These are phyloP conservation scores for Colletotrichum magnum DNA, from an alignment of 2,329 filamentous ascomycete species.

Conservation along the genomic window DNA sequence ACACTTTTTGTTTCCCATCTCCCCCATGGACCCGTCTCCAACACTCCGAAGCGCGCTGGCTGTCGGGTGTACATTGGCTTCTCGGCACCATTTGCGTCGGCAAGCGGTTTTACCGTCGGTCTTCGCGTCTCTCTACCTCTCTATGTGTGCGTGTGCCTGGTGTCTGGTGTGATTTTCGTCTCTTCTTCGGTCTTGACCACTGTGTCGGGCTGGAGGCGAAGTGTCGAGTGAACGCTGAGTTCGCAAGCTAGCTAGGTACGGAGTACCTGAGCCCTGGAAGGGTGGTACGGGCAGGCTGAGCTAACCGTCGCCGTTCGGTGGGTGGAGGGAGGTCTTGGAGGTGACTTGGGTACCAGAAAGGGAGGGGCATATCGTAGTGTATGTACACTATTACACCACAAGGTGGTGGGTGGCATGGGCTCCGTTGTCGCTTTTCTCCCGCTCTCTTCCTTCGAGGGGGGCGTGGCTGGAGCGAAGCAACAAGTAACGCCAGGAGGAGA, in stretches of 20 bases:
- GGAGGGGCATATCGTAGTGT: slow-evolving; percentile 26
- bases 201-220: slow-evolving; percentile 32
- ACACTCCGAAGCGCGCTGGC: no score
- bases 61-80: slow-evolving; percentile 13
- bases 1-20: slow-evolving; percentile 27
- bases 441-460: slow-evolving; percentile 16
- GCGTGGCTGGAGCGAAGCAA: slow-evolving; percentile 51
- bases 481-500: slow-evolving; percentile 48
- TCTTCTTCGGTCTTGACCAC: slow-evolving; percentile 40
- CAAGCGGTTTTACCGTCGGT: slow-evolving; percentile 31
- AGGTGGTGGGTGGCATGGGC: slow-evolving; percentile 17
- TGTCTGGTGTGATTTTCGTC: slow-evolving; percentile 33
- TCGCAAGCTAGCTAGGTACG: slow-evolving; percentile 14
- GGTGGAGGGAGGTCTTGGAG: slow-evolving; percentile 24
- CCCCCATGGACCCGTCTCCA: background rate
- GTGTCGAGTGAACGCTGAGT: slow-evolving; percentile 27
- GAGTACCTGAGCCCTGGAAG: slow-evolving; percentile 29
- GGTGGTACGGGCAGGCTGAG: slow-evolving; percentile 32
- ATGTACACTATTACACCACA: background rate
- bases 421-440: slow-evolving; percentile 26
- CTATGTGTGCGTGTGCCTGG: background rate
- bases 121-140: slow-evolving; percentile 20
- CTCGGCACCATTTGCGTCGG: slow-evolving; percentile 26
- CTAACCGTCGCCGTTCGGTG: slow-evolving; percentile 41
- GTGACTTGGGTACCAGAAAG: slow-evolving; percentile 11